phyloP scores from a whole-genome alignment of 352 stramenopile species.

The Phytophthora pini region DNA sequence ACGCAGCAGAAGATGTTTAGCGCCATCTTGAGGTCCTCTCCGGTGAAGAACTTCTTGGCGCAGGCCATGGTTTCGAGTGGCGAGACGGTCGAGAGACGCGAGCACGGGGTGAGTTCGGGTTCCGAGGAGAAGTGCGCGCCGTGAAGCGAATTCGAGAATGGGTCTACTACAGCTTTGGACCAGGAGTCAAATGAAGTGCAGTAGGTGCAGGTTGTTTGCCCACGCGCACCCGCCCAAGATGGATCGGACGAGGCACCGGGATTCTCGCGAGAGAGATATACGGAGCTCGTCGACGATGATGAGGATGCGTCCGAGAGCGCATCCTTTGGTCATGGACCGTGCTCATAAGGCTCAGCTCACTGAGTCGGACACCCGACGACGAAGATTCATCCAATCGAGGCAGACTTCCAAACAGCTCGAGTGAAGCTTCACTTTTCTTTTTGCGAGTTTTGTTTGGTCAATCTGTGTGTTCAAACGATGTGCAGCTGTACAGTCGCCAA shows the following conservation, averaged over 20 bases:
- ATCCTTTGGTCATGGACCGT: constrained; percentile 14
- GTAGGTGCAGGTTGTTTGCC: background rate
- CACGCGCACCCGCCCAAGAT: background rate
- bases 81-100: background rate
- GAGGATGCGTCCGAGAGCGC: constrained; percentile 12
- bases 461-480: background rate
- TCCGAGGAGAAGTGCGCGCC: constrained; percentile 5
- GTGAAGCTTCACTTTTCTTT: constrained; percentile 12
- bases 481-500: background rate
- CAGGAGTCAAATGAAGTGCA: constrained; percentile 1
- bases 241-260: background rate
- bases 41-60: constrained; percentile 18
- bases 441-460: background rate
- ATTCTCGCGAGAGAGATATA: constrained; percentile 10
- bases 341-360: constrained; percentile 6
- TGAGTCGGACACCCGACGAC: constrained; percentile 14
- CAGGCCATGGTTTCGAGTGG: constrained; percentile 18
- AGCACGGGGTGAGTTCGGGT: background rate
- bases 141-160: constrained; percentile 16
- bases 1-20: constrained; percentile 35
- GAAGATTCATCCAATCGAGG: constrained; percentile 16
- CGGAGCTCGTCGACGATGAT: constrained; percentile 20
- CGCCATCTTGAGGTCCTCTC: constrained; percentile 28
- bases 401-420: constrained; percentile 21
- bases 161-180: too few species aligned